Conservation (phyloP, 2,329 filamentous ascomycete species). For the Cercospora sp. region DNA sequence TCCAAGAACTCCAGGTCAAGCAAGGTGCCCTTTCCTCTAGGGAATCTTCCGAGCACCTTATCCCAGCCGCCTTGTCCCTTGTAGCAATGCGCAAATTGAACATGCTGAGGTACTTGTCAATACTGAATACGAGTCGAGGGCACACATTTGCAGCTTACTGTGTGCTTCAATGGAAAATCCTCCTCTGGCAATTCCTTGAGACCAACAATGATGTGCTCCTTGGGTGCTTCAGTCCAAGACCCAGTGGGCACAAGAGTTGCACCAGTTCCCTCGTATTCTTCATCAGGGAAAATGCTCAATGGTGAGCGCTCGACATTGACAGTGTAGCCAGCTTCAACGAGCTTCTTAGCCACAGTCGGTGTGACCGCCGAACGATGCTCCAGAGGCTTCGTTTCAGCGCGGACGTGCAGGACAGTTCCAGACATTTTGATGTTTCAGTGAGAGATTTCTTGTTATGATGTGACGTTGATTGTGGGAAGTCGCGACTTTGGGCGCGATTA, state of each 20-base stretch:
- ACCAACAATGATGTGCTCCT: constrained; percentile 42
- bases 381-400: constrained; percentile 43
- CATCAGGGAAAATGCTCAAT: constrained; percentile 44
- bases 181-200: constrained; percentile 54
- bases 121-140: background rate
- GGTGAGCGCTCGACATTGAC: constrained; percentile 45
- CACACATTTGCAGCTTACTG: constrained; percentile 34
- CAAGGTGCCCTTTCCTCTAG: constrained; percentile 72
- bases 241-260: constrained; percentile 44
- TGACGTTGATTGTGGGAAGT: background rate
- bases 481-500: background rate
- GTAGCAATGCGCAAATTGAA: constrained; percentile 45
- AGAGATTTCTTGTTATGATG: background rate
- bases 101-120: constrained; percentile 32
- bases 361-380: constrained; percentile 44
- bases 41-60: constrained; percentile 74
- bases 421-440: constrained; percentile 27
- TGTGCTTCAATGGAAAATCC: constrained; percentile 69
- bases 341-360: constrained; percentile 43
- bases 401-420: constrained; percentile 35
- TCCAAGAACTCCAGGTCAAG: constrained; percentile 86
- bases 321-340: constrained; percentile 45
- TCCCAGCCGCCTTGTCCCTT: constrained; percentile 72
- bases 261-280: constrained; percentile 45
- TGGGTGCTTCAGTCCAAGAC: constrained; percentile 46